Percentiles rank a stretch among this genome's conserved stretches.
Conservation (phyloP, 2,329 filamentous ascomycete genomes). For the Claviceps sp. region DNA sequence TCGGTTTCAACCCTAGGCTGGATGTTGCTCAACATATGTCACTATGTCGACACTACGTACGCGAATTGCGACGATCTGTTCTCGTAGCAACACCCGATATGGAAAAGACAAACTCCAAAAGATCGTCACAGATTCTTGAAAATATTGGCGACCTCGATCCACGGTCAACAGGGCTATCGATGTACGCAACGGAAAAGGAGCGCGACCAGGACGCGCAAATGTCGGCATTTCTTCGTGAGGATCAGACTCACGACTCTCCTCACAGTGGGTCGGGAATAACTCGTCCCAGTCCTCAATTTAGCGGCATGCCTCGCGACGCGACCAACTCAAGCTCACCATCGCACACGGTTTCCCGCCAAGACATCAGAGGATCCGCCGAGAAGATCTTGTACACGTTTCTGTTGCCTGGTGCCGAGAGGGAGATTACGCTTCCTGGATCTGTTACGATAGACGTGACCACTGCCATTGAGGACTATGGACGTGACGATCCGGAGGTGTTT, state of each 20-base stretch:
- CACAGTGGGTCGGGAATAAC: constrained; percentile 33
- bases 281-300: constrained; percentile 42
- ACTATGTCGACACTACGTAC: constrained; percentile 90
- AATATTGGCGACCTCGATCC: constrained; percentile 53
- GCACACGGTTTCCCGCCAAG: constrained; percentile 73
- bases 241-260: constrained; percentile 42
- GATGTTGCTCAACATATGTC: constrained; percentile 99
- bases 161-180: constrained; percentile 45
- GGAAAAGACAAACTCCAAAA: constrained; percentile 67
- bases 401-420: constrained; percentile 85
- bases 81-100: constrained; percentile 85
- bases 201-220: constrained; percentile 78
- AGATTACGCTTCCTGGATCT: constrained; percentile 81
- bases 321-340: constrained; percentile 72
- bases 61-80: constrained; percentile 84
- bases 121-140: constrained; percentile 70
- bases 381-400: constrained; percentile 98
- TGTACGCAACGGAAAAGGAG: constrained; percentile 55
- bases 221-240: constrained; percentile 73
- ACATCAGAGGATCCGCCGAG: constrained; percentile 86
- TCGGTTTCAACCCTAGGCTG: constrained; percentile 49
- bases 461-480: constrained; percentile 77
- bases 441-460: constrained; percentile 79
- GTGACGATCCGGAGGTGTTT: constrained; percentile 94
- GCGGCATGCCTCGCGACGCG: constrained; percentile 41